These are phyloP conservation scores for Pseudozyma hubeiensis DNA, from an alignment of 1,284 basidiomycete species.

Conservation along the genomic window DNA sequence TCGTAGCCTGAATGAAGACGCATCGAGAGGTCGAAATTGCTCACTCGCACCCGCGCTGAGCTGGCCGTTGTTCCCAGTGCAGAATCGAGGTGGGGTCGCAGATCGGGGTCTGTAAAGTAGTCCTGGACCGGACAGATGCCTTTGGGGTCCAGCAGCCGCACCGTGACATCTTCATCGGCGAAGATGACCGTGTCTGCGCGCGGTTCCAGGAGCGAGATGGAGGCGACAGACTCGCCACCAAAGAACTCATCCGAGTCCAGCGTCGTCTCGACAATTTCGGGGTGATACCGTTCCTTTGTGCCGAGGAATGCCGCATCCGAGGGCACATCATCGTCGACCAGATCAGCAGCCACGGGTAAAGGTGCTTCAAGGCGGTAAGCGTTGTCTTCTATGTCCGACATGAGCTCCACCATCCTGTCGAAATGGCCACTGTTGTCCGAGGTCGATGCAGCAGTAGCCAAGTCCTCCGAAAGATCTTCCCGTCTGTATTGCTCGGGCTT, in stretches of 20 bases:
- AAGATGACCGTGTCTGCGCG: slow-evolving; percentile 73
- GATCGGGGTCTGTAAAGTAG: slow-evolving; percentile 53
- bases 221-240: slow-evolving; percentile 62
- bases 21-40: slow-evolving; percentile 49
- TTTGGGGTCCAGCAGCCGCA: slow-evolving; percentile 78
- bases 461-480: neutral
- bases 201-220: slow-evolving; percentile 42
- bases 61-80: slow-evolving; percentile 29
- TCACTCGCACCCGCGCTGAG: slow-evolving; percentile 45
- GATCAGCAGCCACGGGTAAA: slow-evolving; percentile 79
- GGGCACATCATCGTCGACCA: slow-evolving; percentile 91
- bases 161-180: slow-evolving; percentile 82
- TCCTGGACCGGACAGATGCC: slow-evolving; percentile 70
- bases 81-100: slow-evolving; percentile 34
- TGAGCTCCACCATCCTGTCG: slow-evolving; percentile 27
- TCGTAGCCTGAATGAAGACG: slow-evolving; percentile 77
- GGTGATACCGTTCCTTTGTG: slow-evolving; percentile 69
- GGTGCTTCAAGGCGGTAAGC: slow-evolving; percentile 80
- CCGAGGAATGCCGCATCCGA: slow-evolving; percentile 88
- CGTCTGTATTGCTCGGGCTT: neutral
- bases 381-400: slow-evolving; percentile 82
- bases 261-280: slow-evolving; percentile 75
- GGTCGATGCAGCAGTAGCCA: neutral
- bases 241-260: slow-evolving; percentile 72
- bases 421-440: slow-evolving; percentile 1